Percentiles rank a stretch among this genome's conserved stretches.
Evolutionary conservation across 2,329 filamentous ascomycete species (phyloP).

Genomic region (Coniochaeta hoffmannii): DNA sequence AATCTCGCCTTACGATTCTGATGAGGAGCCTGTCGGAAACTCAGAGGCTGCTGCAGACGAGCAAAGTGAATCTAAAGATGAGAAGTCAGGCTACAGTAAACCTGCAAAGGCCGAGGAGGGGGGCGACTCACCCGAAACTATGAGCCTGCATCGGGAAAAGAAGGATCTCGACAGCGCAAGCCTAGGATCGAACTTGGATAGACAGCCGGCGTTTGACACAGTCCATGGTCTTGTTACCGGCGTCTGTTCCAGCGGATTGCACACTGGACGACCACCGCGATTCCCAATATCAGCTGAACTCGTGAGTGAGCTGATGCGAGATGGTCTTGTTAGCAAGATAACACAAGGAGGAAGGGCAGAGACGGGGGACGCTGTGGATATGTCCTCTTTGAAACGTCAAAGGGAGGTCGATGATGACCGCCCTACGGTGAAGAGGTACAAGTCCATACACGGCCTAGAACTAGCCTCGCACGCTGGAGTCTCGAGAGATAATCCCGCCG

Average conservation of each 20-base stretch:
- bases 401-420: not conserved
- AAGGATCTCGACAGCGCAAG: too few species aligned
- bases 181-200: not conserved
- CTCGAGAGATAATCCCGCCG: not conserved
- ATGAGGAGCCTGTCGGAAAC: slow-evolving; percentile 35
- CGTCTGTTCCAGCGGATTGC: not conserved
- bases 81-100: not conserved
- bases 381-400: not conserved
- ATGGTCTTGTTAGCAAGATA: not conserved
- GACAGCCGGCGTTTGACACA: not conserved
- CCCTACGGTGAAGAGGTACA: not conserved
- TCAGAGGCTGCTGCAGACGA: not conserved
- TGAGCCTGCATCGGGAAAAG: not conserved
- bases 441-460: not conserved
- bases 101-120: not conserved
- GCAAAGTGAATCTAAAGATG: not conserved
- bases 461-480: not conserved
- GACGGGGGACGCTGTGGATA: not conserved
- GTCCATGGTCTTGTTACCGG: not conserved
- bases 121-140: not conserved
- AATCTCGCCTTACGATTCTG: slow-evolving; percentile 42
- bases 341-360: not conserved
- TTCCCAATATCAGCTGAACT: not conserved
- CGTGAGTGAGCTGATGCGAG: not conserved
- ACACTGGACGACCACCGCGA: not conserved